Base-by-base conservation (phyloP, 192 early-diverging fungal species). In the Chytriomyces confervae region DNA sequence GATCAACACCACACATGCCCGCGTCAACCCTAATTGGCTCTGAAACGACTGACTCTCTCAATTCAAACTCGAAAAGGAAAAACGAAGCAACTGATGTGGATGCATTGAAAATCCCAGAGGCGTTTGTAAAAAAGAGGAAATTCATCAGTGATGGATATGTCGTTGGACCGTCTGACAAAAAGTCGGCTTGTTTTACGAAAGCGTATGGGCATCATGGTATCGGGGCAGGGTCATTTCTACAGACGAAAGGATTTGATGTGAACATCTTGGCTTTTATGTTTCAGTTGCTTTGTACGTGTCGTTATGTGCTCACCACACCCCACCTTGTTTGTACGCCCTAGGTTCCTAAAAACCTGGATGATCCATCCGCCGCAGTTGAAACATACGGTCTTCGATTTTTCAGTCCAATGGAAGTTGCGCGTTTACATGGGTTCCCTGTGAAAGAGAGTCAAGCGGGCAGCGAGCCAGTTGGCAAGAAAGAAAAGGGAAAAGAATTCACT, bases 181-280 rank as follows among this genome's bases (percentile, higher is more conserved):
- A 73, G 49, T 78, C 51, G 10, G 77, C 81, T 0, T 78, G 72
- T 70, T 87, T 92, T 67, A 91, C 90, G 23, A 87, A 95, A 82
- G 89, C 90, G 8, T 97, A 95, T 68, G 94, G 94, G 61, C 23
- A 91, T 88, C 72, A 92, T 95, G 64, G 84, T 93, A 10, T 85
- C 90, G 27, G 91, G 11, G 89, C 91, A 0, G 94, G 95, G 0
- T 92, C 93, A n/a, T 85, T 94, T 27, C 76, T 95, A 45, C 83
- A 96, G 74, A 95, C 94, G 0, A 82, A 83, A 44, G 80, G 88
- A 3, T 78, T 95, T 76, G 92, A 94, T 27, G 87, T 91, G 77
- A 71, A 65, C 20, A 23, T 5, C 48, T 50, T 50, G 24, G 16
- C 50, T 68, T 3, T 60, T 61, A 51, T 46, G 65, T 47, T 45